Evolutionary conservation across 2,329 filamentous ascomycete genomes (phyloP).

Genomic region (Lasiodiplodia sp.): DNA sequence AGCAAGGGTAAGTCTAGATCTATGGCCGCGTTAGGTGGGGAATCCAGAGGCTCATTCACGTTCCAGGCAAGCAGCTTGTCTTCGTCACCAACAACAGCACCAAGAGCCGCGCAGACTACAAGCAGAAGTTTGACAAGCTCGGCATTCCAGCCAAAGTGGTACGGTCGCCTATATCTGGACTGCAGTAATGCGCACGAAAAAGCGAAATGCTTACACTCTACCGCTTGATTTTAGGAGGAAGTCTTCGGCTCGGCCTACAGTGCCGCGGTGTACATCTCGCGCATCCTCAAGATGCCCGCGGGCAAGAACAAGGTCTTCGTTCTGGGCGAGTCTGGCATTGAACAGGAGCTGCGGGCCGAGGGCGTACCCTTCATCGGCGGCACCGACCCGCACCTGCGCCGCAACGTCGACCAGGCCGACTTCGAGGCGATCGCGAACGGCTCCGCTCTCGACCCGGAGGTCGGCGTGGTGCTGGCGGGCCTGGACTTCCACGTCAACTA

Average conservation of each 20-base stretch:
- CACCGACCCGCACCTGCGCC: conserved; percentile 78
- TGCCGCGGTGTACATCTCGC: conserved; percentile 91
- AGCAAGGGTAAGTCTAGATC: conserved; percentile 69
- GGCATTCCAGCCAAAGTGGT: conserved; percentile 78
- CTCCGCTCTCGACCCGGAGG: conserved; percentile 83
- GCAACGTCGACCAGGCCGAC: conserved; percentile 82
- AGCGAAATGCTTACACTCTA: neutral
- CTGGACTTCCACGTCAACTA: conserved; percentile 97
- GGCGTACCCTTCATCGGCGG: conserved; percentile 83
- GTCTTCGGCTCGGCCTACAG: conserved; percentile 97
- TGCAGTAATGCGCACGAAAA: neutral
- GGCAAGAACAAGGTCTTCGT: conserved; percentile 94
- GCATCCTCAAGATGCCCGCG: conserved; percentile 80
- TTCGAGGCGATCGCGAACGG: conserved; percentile 76
- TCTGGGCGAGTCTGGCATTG: conserved; percentile 88
- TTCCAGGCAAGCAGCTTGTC: conserved; percentile 82
- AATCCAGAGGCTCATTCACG: neutral
- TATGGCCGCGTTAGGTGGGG: neutral
- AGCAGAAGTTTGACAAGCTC: conserved; percentile 84
- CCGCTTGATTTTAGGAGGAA: conserved; percentile 68
- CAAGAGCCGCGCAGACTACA: conserved; percentile 91
- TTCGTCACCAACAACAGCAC: conserved; percentile 99
- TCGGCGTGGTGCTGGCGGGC: conserved; percentile 87
- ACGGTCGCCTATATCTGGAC: conserved; percentile 34
- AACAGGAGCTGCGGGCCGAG: conserved; percentile 84